These are phyloP conservation scores for Xylaria arbuscula DNA, from an alignment of 2,329 filamentous ascomycete genomes.

Conservation along the genomic window DNA sequence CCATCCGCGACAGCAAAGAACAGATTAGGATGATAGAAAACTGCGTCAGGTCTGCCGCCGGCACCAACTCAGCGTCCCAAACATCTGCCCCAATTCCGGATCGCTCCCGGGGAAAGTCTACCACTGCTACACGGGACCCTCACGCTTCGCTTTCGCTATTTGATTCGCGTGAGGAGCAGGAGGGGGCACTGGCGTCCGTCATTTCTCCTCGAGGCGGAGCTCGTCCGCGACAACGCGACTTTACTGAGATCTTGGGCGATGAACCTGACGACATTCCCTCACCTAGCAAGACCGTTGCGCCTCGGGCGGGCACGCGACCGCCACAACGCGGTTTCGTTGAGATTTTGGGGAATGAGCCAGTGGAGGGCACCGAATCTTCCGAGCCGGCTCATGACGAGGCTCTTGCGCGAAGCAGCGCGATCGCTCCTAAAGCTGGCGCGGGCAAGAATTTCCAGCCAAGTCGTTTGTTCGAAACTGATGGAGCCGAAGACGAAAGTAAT, in stretches of 20 bases:
- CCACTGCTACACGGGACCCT: slow-evolving; percentile 68
- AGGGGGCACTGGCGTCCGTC: slow-evolving; percentile 61
- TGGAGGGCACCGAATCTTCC: slow-evolving; percentile 51
- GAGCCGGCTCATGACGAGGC: slow-evolving; percentile 59
- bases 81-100: slow-evolving; percentile 53
- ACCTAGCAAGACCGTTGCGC: slow-evolving; percentile 48
- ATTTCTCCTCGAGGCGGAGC: slow-evolving; percentile 71
- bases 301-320: slow-evolving; percentile 56
- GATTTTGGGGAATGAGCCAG: slow-evolving; percentile 69
- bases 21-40: slow-evolving; percentile 80
- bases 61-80: slow-evolving; percentile 46
- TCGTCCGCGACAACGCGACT: slow-evolving; percentile 73
- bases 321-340: slow-evolving; percentile 78
- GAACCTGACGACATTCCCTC: slow-evolving; percentile 55
- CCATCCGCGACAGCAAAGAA: slow-evolving; percentile 86
- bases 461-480: slow-evolving; percentile 72
- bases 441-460: slow-evolving; percentile 71
- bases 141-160: slow-evolving; percentile 82
- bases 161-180: slow-evolving; percentile 72
- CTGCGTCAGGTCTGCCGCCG: slow-evolving; percentile 64
- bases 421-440: slow-evolving; percentile 63
- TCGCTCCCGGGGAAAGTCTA: slow-evolving; percentile 64
- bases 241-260: slow-evolving; percentile 77
- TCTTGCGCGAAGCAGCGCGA: slow-evolving; percentile 44
- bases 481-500: slow-evolving; percentile 57